Conservation (phyloP, 1,284 basidiomycete species). For the Taiwanofungus camphoratus region DNA sequence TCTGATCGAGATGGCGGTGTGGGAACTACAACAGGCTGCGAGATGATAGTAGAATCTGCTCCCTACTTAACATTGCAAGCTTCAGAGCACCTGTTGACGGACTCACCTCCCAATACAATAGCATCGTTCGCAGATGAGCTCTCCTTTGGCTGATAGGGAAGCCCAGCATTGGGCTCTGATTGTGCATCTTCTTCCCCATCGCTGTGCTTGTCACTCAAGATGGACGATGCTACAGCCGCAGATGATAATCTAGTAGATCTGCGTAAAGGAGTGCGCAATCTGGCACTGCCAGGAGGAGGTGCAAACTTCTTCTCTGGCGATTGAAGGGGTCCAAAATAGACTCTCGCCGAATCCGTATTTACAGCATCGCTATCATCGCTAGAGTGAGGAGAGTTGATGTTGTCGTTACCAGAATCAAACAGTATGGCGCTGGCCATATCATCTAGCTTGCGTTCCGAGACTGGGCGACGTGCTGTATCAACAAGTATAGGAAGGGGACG, state of each 20-base stretch:
- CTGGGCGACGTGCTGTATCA: constrained; percentile 2
- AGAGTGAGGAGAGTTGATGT: constrained; percentile 14
- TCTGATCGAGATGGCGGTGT: too few species aligned
- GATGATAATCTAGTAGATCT: constrained; percentile 46
- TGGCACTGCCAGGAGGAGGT: constrained; percentile 27
- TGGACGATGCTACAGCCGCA: constrained; percentile 25
- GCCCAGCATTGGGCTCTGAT: not conserved
- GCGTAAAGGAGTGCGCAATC: constrained; percentile 35
- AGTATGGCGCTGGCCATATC: constrained; percentile 12
- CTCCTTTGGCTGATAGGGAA: not conserved
- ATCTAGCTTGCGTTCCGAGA: constrained; percentile 4
- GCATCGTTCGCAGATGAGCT: not conserved
- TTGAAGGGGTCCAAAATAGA: constrained; percentile 48
- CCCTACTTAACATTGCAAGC: not conserved
- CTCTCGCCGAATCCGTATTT: constrained; percentile 25
- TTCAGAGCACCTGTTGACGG: not conserved
- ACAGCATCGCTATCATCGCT: constrained; percentile 20
- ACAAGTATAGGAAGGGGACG: constrained; percentile 1
- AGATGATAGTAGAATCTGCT: too few species aligned
- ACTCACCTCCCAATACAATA: too few species aligned
- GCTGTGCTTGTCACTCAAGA: constrained; percentile 17
- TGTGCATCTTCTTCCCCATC: constrained; percentile 18
- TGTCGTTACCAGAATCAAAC: constrained; percentile 9
- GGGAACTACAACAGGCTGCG: too few species aligned
- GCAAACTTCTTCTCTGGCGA: constrained; percentile 50